Conservation (phyloP, 2,329 filamentous ascomycete species). For the Apiospora kogelbergensis region DNA sequence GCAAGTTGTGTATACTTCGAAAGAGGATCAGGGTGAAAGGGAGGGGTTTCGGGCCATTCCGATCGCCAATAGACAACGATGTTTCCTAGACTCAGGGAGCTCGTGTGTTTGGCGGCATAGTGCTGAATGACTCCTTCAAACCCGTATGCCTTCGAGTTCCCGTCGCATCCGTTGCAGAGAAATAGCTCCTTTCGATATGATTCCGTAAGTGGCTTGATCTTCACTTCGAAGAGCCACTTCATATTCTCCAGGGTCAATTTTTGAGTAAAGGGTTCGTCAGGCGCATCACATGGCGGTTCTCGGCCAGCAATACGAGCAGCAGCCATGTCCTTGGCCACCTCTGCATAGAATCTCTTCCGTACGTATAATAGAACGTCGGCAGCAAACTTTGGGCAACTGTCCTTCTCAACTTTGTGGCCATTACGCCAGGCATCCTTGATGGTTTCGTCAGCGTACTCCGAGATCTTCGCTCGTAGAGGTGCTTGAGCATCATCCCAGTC, state of each 20-base stretch:
- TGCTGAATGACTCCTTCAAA: conserved; percentile 82
- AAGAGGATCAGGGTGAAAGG: conserved; percentile 64
- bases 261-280: conserved; percentile 54
- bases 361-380: conserved; percentile 69
- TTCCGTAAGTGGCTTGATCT: conserved; percentile 70
- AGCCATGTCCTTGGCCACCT: conserved; percentile 53
- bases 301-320: conserved; percentile 46
- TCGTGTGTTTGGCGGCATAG: conserved; percentile 80
- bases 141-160: conserved; percentile 65
- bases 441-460: conserved; percentile 67
- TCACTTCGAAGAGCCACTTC: conserved; percentile 81
- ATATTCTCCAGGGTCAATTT: conserved; percentile 78
- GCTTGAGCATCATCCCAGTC: conserved; percentile 72
- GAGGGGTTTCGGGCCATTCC: conserved; percentile 76
- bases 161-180: conserved; percentile 69
- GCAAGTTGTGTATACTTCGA: conserved; percentile 16
- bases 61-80: conserved; percentile 77
- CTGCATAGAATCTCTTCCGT: conserved; percentile 64
- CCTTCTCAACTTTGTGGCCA: conserved; percentile 62
- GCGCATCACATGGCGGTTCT: conserved; percentile 45
- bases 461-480: conserved; percentile 64
- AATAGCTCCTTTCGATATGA: conserved; percentile 70
- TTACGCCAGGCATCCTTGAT: conserved; percentile 65
- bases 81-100: conserved; percentile 66
- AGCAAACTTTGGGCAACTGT: conserved; percentile 68